Conservation (phyloP, 2,329 filamentous ascomycete species). For the Aspergillus sp. region DNA sequence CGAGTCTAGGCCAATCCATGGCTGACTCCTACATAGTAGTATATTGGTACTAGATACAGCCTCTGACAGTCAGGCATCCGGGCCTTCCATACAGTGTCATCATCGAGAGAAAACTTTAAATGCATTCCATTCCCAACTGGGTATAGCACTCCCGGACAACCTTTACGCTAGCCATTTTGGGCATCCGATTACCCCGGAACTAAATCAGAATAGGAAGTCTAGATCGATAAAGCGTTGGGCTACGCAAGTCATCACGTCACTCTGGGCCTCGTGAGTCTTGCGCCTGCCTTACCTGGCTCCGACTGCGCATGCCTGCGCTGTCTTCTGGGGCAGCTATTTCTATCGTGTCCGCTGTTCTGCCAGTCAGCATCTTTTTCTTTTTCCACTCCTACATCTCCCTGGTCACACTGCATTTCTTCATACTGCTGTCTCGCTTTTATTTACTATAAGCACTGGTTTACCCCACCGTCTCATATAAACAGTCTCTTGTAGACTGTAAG, state of each 20-base stretch:
- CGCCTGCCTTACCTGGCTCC: too few species aligned
- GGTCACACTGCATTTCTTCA: neutral
- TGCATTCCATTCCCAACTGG: conserved; percentile 5
- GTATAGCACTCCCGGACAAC: conserved; percentile 10
- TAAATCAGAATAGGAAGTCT: conserved; percentile 4
- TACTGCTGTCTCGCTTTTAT: neutral
- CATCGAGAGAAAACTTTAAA: neutral
- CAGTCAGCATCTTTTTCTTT: neutral
- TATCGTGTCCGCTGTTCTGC: neutral
- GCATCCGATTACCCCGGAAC: conserved; percentile 3
- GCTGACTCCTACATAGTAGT: neutral
- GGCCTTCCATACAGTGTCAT: neutral
- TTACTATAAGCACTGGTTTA: conserved; percentile 1
- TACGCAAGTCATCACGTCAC: conserved; percentile 25
- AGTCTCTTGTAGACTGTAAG: neutral
- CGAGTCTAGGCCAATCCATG: neutral
- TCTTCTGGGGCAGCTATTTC: neutral
- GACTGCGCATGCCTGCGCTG: neutral
- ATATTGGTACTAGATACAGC: neutral
- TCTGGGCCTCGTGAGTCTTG: conserved; percentile 6
- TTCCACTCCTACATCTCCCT: neutral
- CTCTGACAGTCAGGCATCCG: neutral
- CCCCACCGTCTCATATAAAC: conserved; percentile 3
- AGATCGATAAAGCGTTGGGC: conserved; percentile 25
- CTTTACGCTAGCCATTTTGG: neutral